Base-by-base conservation (phyloP, 1,139 yeast genomes). In the Candida neerlandica region DNA sequence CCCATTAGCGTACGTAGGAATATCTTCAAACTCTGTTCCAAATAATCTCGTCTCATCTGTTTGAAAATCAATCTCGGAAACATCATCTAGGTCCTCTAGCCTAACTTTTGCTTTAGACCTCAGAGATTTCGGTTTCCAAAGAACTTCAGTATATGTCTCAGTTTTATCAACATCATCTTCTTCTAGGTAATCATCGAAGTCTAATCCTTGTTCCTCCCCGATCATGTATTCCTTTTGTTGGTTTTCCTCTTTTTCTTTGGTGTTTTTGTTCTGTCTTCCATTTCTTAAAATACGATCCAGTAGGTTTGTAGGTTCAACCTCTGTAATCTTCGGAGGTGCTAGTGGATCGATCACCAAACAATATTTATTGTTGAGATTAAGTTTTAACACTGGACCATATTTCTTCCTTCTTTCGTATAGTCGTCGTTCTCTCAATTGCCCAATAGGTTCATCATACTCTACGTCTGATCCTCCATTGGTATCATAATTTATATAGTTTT, bases 331-430 rank as follows among this genome's bases (percentile, higher is more conserved):
- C 0, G 77, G 77, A 5, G 70, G 62, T 1, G 55, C 51, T n/a
- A 65, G 49, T 1, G 74, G 74, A 50, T 69, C 71, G 10, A 70
- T 66, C 1, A 67, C 51, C 33, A 72, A 52, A 21, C 58, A 59
- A 45, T 57, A 65, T 1, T 74, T 73, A 49, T 70, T 69, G 43
- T 61, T 58, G 35, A 72, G 58, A 29, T 56, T 57, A 14, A 72
- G 55, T 41, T 57, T 67, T 7, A 71, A 61, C 3, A 55, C 49
- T 0, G 70, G 69, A 0, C 73, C 73, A 41, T 55, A 54, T 23
- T 52, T 55, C 27, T 47, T 45, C 4, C 58, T 40, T 45, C 67
- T 50, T 53, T 66, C 65, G 14, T 48, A 46, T 44, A 51, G 49
- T 41, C 76, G 54, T 37, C 55, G 50, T 12, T 48, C 53, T 43